These are phyloP conservation scores for Penicillium capsulatum DNA, from an alignment of 2,329 filamentous ascomycete species.

Conservation along the genomic window DNA sequence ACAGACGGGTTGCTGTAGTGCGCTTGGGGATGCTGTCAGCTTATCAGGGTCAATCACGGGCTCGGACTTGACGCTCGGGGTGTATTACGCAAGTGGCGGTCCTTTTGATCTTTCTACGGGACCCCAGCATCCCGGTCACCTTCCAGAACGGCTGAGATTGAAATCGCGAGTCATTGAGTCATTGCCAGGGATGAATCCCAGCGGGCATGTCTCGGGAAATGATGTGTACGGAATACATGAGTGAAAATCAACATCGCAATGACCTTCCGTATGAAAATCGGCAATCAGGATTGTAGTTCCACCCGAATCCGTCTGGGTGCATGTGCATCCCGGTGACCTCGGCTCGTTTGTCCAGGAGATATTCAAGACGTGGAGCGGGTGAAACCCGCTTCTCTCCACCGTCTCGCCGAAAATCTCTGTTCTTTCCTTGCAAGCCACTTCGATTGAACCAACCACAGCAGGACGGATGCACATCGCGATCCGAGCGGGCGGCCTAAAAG, in stretches of 20 bases:
- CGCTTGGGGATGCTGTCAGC: slow-evolving; percentile 8
- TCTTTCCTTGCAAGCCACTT: no score
- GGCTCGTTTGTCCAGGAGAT: slow-evolving; percentile 15
- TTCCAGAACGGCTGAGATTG: slow-evolving; percentile 4
- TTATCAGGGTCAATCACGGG: slow-evolving; percentile 1
- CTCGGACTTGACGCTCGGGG: neutral
- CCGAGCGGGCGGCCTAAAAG: slow-evolving; percentile 1
- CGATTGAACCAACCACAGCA: neutral
- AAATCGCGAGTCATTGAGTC: slow-evolving; percentile 3
- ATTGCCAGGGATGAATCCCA: no score
- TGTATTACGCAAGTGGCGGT: slow-evolving; percentile 10
- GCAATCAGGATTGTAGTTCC: slow-evolving; percentile 2
- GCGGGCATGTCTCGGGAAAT: neutral
- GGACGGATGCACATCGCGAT: slow-evolving; percentile 1
- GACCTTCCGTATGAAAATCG: no score
- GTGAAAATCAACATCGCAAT: no score
- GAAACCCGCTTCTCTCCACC: slow-evolving; percentile 11
- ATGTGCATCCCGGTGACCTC: slow-evolving; percentile 10
- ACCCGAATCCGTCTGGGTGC: neutral
- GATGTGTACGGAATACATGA: neutral
- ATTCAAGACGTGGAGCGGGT: slow-evolving; percentile 14
- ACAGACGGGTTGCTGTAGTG: slow-evolving; percentile 11
- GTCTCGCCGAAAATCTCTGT: no score
- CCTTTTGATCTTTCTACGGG: neutral
- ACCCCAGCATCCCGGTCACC: neutral